Conservation (phyloP, 768 basidiomycete genomes). For the Mycena indigotica region DNA sequence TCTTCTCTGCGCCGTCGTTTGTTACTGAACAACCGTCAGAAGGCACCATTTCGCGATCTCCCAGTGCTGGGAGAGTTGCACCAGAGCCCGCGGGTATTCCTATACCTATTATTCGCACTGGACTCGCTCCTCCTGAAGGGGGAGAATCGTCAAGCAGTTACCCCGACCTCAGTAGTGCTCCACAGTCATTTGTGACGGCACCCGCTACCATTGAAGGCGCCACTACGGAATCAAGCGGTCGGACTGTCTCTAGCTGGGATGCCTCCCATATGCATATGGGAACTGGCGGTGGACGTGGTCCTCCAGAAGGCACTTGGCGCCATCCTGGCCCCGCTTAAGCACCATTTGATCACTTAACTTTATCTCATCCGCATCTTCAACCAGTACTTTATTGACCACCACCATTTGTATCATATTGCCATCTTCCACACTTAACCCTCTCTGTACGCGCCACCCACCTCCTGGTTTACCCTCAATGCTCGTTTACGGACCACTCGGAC, state of each 20-base stretch:
- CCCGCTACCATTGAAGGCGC: constrained; percentile 57
- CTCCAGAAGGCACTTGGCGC: constrained; percentile 34
- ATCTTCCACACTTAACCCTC: background rate
- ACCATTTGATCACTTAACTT: constrained; percentile 9
- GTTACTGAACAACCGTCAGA: constrained; percentile 18
- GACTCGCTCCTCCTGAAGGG: constrained; percentile 11
- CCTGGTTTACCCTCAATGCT: background rate
- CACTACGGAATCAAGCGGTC: constrained; percentile 55
- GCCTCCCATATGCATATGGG: constrained; percentile 40
- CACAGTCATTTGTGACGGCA: constrained; percentile 68
- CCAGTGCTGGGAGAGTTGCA: constrained; percentile 16
- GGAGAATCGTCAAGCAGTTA: constrained; percentile 39
- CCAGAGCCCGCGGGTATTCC: constrained; percentile 25
- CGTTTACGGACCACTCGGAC: background rate
- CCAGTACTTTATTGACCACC: constrained; percentile 35
- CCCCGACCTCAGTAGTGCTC: constrained; percentile 69
- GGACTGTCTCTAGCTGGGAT: constrained; percentile 52
- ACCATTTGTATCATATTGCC: constrained; percentile 25
- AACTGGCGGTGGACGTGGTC: constrained; percentile 36
- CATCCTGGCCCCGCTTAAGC: constrained; percentile 14
- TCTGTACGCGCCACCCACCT: background rate
- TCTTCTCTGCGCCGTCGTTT: constrained; percentile 16
- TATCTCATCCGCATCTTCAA: constrained; percentile 22
- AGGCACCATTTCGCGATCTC: constrained; percentile 20
- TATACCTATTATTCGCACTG: constrained; percentile 28